These are phyloP conservation scores for Coemansia sp. DNA, from an alignment of 192 early-diverging fungal genomes.

Conservation along the genomic window DNA sequence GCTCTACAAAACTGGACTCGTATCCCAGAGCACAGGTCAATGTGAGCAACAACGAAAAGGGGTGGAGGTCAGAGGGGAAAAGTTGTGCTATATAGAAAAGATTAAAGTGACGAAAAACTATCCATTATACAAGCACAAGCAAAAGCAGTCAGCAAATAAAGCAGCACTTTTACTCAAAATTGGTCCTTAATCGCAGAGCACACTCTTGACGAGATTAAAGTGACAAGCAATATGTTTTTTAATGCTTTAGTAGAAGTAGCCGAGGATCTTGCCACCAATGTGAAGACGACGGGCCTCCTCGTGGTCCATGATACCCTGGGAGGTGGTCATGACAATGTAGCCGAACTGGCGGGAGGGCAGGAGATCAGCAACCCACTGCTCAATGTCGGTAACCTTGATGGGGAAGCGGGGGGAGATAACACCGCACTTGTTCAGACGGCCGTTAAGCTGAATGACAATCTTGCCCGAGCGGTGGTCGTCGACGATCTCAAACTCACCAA, in stretches of 20 bases:
- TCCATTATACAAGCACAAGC: too few species aligned
- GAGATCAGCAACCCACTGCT: conserved; percentile 96
- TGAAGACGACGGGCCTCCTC: conserved; percentile 97
- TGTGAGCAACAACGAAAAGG: too few species aligned
- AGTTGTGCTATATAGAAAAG: too few species aligned
- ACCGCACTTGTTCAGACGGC: conserved; percentile 99
- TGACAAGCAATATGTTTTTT: too few species aligned
- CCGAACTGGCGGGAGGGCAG: conserved; percentile 99
- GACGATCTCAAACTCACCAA: conserved; percentile 98
- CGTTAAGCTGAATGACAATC: conserved; percentile 97
- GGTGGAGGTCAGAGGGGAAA: too few species aligned
- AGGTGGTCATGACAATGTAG: conserved; percentile 88
- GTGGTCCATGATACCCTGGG: conserved; percentile 99
- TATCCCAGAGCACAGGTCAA: too few species aligned
- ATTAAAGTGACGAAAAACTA: not conserved
- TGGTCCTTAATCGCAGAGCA: too few species aligned
- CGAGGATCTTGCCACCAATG: conserved; percentile 97
- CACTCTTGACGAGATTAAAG: too few species aligned
- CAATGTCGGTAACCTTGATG: conserved; percentile 89
- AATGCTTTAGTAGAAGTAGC: conserved; percentile 93
- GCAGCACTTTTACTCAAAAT: too few species aligned
- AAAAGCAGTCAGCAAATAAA: too few species aligned
- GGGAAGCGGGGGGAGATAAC: conserved; percentile 99
- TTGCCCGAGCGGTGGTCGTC: conserved; percentile 98
- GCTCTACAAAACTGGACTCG: too few species aligned